A percentile compares a stretch with the other conserved stretches of the same genome.
These are phyloP conservation scores for Gynochthodes officinalis DNA, from an alignment of 257 asterid genomes.

Conservation along the genomic window DNA sequence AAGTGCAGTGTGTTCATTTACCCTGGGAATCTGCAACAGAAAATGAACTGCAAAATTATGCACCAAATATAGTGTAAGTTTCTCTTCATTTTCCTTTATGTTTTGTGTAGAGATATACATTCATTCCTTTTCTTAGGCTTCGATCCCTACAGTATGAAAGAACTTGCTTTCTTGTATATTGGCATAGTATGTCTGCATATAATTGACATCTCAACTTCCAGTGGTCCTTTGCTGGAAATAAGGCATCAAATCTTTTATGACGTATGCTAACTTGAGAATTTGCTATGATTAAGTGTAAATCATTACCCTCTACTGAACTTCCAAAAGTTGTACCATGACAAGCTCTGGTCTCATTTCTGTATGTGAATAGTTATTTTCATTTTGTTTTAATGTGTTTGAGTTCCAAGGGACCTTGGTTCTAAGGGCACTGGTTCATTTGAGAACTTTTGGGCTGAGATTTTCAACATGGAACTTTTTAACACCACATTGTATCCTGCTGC, in stretches of 20 bases:
- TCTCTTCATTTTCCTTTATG: background rate
- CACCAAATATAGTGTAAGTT: slow-evolving; percentile 73
- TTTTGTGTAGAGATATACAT: background rate
- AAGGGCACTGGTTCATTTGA: background rate
- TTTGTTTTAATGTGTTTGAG: background rate
- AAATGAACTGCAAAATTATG: slow-evolving; percentile 42
- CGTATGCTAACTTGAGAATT: background rate
- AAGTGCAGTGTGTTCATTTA: slow-evolving; percentile 66
- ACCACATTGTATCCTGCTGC: background rate
- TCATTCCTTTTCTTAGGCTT: slow-evolving; percentile 1
- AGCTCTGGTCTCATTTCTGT: too few species aligned
- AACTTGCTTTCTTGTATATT: background rate
- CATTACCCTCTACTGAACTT: background rate
- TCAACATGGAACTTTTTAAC: background rate
- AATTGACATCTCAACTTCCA: background rate
- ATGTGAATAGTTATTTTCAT: background rate
- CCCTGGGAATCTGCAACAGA: slow-evolving; percentile 85
- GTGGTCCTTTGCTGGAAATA: background rate
- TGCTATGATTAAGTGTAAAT: background rate
- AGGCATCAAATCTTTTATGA: background rate
- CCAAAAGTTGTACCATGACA: background rate
- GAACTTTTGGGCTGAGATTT: background rate
- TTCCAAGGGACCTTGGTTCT: background rate
- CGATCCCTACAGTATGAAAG: background rate
- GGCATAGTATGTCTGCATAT: background rate